Evolutionary conservation across 1,284 basidiomycete genomes (phyloP).

Genomic region (Apiotrichum sp.): DNA sequence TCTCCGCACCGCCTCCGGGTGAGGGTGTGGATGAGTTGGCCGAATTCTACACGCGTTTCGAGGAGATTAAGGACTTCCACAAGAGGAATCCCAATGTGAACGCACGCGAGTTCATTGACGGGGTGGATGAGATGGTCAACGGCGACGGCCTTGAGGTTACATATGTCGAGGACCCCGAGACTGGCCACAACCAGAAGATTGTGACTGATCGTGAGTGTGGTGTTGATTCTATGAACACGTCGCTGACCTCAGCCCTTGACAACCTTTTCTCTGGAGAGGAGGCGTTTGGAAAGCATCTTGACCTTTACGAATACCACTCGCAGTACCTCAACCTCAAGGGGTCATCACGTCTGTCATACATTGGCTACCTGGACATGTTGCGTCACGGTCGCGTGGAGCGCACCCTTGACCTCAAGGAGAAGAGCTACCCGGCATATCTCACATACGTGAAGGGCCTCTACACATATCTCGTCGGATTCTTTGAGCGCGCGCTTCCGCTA

Average conservation of each 20-base stretch:
- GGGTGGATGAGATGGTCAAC: slow-evolving; percentile 63
- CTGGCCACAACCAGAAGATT: slow-evolving; percentile 60
- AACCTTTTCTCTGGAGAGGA: slow-evolving; percentile 94
- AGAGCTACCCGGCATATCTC: slow-evolving; percentile 69
- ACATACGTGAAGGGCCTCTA: slow-evolving; percentile 78
- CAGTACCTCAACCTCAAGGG: slow-evolving; percentile 85
- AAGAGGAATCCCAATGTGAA: slow-evolving; percentile 85
- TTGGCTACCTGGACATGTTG: slow-evolving; percentile 85
- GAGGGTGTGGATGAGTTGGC: slow-evolving; percentile 64
- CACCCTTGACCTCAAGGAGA: slow-evolving; percentile 67
- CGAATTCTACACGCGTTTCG: slow-evolving; percentile 90
- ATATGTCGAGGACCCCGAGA: slow-evolving; percentile 53
- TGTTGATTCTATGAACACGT: slow-evolving; percentile 81
- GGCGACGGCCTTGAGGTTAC: slow-evolving; percentile 42
- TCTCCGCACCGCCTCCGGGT: slow-evolving; percentile 49
- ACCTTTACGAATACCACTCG: slow-evolving; percentile 82
- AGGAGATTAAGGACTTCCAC: slow-evolving; percentile 92
- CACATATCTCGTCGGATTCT: slow-evolving; percentile 77
- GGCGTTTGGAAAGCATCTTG: slow-evolving; percentile 86
- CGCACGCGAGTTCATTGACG: slow-evolving; percentile 69
- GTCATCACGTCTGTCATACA: slow-evolving; percentile 71
- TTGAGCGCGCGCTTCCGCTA: slow-evolving; percentile 79
- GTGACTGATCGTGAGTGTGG: slow-evolving; percentile 44
- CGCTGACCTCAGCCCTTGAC: slow-evolving; percentile 60
- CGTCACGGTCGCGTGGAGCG: slow-evolving; percentile 47